Evolutionary conservation across 208 protist genomes (phyloP).

Genomic region (Crithidia thermophila): DNA sequence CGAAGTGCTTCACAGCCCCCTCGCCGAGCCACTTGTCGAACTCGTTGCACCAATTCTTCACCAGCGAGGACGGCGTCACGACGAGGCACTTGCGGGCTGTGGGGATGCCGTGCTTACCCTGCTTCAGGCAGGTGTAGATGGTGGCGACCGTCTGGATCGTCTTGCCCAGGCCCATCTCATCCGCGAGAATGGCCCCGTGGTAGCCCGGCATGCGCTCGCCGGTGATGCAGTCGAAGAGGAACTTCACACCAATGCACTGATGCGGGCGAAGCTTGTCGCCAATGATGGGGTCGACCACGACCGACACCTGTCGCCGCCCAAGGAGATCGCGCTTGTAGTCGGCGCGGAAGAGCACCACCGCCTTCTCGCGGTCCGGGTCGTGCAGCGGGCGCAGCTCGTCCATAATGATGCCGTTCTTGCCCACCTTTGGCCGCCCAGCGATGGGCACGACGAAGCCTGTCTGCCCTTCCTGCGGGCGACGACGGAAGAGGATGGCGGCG

Average conservation of each 20-base stretch:
- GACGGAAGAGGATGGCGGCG: slow-evolving; percentile 61
- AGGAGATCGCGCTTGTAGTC: slow-evolving; percentile 89
- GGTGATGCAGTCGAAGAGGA: slow-evolving; percentile 93
- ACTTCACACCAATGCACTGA: slow-evolving; percentile 90
- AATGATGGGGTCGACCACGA: slow-evolving; percentile 93
- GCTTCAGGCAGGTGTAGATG: slow-evolving; percentile 86
- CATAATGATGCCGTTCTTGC: slow-evolving; percentile 61
- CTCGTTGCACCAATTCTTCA: slow-evolving; percentile 94
- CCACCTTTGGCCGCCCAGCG: slow-evolving; percentile 72
- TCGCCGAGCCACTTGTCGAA: slow-evolving; percentile 89
- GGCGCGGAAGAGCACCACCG: slow-evolving; percentile 90
- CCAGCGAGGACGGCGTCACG: slow-evolving; percentile 89
- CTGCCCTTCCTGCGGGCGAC: slow-evolving; percentile 67
- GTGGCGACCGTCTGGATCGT: slow-evolving; percentile 96
- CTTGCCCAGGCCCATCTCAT: slow-evolving; percentile 98
- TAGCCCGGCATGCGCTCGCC: slow-evolving; percentile 88
- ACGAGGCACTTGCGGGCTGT: slow-evolving; percentile 92
- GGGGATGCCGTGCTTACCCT: slow-evolving; percentile 88
- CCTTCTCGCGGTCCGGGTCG: slow-evolving; percentile 73
- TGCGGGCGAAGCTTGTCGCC: slow-evolving; percentile 92
- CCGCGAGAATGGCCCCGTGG: slow-evolving; percentile 90
- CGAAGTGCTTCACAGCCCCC: slow-evolving; percentile 86
- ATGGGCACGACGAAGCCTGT: slow-evolving; percentile 82
- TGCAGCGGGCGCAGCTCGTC: slow-evolving; percentile 71
- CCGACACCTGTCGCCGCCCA: slow-evolving; percentile 81